Conservation (phyloP, 1,284 basidiomycete genomes). For the Amylostereum areolatum region DNA sequence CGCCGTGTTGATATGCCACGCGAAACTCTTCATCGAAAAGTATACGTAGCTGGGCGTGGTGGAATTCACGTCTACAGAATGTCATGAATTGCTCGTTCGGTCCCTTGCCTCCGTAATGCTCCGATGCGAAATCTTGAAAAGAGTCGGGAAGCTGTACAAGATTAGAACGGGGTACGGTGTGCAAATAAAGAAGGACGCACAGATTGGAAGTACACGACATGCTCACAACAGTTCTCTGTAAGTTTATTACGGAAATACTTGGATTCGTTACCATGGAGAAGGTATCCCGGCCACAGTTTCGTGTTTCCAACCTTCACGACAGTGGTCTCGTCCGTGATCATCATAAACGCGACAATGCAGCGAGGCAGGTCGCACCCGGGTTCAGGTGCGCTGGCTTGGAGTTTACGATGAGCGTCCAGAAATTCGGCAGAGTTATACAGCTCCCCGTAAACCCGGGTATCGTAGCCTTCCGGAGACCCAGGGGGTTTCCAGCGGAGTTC, state of each 20-base stretch:
- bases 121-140: background rate
- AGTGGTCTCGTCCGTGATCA: constrained; percentile 32
- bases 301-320: constrained; percentile 28
- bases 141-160: background rate
- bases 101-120: background rate
- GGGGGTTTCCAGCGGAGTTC: constrained; percentile 5
- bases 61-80: constrained; percentile 15
- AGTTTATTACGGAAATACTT: constrained; percentile 27
- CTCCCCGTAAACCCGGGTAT: constrained; percentile 4
- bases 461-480: background rate
- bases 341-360: constrained; percentile 23
- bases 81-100: constrained; percentile 9
- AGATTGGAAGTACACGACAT: constrained; percentile 26
- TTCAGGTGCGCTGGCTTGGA: constrained; percentile 12
- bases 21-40: constrained; percentile 18
- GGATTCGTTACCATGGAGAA: constrained; percentile 28
- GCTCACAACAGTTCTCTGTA: constrained; percentile 20
- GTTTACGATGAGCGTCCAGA: constrained; percentile 15
- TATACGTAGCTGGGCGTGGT: constrained; percentile 15
- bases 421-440: constrained; percentile 12
- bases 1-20: constrained; percentile 18
- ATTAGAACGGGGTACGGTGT: background rate
- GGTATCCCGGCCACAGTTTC: constrained; percentile 31
- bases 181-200: constrained; percentile 14
- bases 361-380: constrained; percentile 15